phyloP scores from a whole-genome alignment of 2,329 filamentous ascomycete species.

The Macroventuria anomochaeta region DNA sequence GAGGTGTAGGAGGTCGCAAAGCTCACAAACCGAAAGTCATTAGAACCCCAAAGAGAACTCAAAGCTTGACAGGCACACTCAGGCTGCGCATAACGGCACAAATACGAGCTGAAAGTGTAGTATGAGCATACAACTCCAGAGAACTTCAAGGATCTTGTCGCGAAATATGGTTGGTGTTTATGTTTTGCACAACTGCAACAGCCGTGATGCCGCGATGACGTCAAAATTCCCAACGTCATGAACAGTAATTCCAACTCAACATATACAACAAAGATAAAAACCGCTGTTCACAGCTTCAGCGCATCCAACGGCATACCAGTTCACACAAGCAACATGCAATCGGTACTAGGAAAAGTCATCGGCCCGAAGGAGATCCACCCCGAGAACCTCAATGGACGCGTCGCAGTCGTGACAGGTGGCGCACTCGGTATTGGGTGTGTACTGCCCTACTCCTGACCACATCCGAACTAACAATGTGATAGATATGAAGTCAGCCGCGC shows the following conservation, averaged over 20 bases:
- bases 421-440: constrained; percentile 49
- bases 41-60: too few species aligned
- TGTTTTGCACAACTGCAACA: too few species aligned
- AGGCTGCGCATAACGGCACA: too few species aligned
- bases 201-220: background rate
- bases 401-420: constrained; percentile 51
- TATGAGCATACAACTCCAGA: too few species aligned
- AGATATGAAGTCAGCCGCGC: constrained; percentile 25
- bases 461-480: background rate
- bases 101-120: too few species aligned
- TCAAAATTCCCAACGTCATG: background rate
- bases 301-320: constrained; percentile 44
- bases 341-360: constrained; percentile 47
- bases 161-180: too few species aligned
- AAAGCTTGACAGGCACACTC: too few species aligned
- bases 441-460: background rate
- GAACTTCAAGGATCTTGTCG: too few species aligned
- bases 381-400: constrained; percentile 43
- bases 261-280: background rate
- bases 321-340: constrained; percentile 46
- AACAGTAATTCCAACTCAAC: background rate
- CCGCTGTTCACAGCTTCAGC: too few species aligned
- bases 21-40: too few species aligned
- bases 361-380: constrained; percentile 47
- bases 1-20: too few species aligned